A percentile compares a stretch with the other conserved stretches of the same genome.
These are phyloP conservation scores for Lentinula aciculospora DNA, from an alignment of 768 basidiomycete species.

Conservation along the genomic window DNA sequence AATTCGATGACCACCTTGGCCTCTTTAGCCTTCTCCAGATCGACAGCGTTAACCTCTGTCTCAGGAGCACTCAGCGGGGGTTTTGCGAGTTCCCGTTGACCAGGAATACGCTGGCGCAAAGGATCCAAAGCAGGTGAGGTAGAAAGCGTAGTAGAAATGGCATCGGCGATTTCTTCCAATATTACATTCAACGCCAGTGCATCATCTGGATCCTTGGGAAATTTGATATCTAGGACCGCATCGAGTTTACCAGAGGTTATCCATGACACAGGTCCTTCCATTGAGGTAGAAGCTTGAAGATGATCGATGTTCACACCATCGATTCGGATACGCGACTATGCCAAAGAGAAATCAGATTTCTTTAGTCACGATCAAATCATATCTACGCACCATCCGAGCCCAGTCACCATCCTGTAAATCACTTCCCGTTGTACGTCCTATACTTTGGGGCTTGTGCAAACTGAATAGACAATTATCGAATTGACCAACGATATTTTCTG, in stretches of 20 bases:
- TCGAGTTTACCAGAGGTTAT: slow-evolving; percentile 96
- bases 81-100: slow-evolving; percentile 80
- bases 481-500: slow-evolving; percentile 95
- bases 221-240: slow-evolving; percentile 95
- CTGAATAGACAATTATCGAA: slow-evolving; percentile 98
- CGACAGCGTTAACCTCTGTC: slow-evolving; percentile 26
- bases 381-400: slow-evolving; percentile 75
- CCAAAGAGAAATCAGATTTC: neutral
- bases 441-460: slow-evolving; percentile 92
- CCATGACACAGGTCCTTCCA: slow-evolving; percentile 92
- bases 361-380: neutral
- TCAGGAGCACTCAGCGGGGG: slow-evolving; percentile 77
- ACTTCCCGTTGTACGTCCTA: slow-evolving; percentile 83
- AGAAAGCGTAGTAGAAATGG: slow-evolving; percentile 61
- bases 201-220: slow-evolving; percentile 75
- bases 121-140: slow-evolving; percentile 34
- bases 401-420: slow-evolving; percentile 81
- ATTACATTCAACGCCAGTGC: slow-evolving; percentile 72
- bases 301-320: slow-evolving; percentile 98
- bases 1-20: slow-evolving; percentile 78
- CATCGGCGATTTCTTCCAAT: slow-evolving; percentile 86
- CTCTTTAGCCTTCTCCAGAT: slow-evolving; percentile 26
- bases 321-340: slow-evolving; percentile 90
- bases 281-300: slow-evolving; percentile 75
- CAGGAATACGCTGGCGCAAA: slow-evolving; percentile 61